These are phyloP conservation scores for Pseudopithomyces chartarum DNA, from an alignment of 2,329 filamentous ascomycete species.

Conservation along the genomic window DNA sequence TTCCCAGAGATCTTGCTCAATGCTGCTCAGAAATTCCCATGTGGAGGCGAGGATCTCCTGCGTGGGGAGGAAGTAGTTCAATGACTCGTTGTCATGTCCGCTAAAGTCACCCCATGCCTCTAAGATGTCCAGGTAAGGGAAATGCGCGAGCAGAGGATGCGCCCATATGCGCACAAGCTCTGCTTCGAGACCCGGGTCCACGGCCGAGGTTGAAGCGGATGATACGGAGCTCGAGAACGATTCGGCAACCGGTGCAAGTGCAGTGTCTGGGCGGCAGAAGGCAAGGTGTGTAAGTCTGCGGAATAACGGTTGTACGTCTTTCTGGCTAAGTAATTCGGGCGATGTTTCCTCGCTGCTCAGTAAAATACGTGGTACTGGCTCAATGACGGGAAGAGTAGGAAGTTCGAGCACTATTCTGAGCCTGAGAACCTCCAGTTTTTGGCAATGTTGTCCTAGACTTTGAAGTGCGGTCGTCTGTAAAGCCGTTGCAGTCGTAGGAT, in stretches of 20 bases:
- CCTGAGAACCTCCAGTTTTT: slow-evolving; percentile 30
- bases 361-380: slow-evolving; percentile 12
- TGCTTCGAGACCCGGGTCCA: slow-evolving; percentile 30
- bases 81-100: slow-evolving; percentile 32
- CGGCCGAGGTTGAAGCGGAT: slow-evolving; percentile 10
- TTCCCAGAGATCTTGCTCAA: slow-evolving; percentile 42
- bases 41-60: slow-evolving; percentile 35
- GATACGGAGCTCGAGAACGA: slow-evolving; percentile 19
- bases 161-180: slow-evolving; percentile 35
- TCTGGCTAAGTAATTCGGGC: background rate
- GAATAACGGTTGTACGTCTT: slow-evolving; percentile 22
- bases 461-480: slow-evolving; percentile 32
- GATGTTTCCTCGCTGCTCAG: slow-evolving; percentile 4
- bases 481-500: slow-evolving; percentile 28
- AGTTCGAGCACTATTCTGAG: slow-evolving; percentile 33
- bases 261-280: slow-evolving; percentile 32
- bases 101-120: slow-evolving; percentile 42
- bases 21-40: slow-evolving; percentile 42
- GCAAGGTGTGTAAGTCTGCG: slow-evolving; percentile 32
- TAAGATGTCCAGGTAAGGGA: slow-evolving; percentile 35
- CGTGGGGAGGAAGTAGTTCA: slow-evolving; percentile 38
- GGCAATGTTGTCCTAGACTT: slow-evolving; percentile 33
- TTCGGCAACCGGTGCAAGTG: slow-evolving; percentile 25
- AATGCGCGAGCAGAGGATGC: slow-evolving; percentile 28
- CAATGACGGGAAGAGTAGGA: slow-evolving; percentile 19